Conservation (phyloP, 2,329 filamentous ascomycete species). For the Aureobasidium sp. region DNA sequence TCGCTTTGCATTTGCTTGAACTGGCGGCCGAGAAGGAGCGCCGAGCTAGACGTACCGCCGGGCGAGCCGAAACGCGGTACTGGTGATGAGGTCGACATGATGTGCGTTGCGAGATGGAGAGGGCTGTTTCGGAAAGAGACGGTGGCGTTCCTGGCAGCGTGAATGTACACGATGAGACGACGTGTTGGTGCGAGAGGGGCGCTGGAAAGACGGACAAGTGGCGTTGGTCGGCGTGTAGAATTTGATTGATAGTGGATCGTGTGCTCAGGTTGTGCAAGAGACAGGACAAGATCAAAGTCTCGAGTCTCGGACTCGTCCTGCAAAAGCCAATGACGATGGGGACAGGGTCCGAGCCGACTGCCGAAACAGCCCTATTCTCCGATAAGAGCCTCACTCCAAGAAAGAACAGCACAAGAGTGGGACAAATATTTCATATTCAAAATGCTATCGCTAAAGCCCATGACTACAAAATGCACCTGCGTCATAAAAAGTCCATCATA, state of each 20-base stretch:
- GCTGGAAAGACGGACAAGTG: background rate
- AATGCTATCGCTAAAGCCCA: background rate
- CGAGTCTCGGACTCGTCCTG: background rate
- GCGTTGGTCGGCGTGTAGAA: background rate
- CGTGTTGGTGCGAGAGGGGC: background rate
- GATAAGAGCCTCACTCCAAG: background rate
- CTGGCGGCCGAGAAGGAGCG: conserved; percentile 71
- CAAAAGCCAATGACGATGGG: conserved; percentile 1
- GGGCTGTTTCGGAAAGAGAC: background rate
- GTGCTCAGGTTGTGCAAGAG: background rate
- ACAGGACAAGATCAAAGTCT: background rate
- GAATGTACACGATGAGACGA: background rate
- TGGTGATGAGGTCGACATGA: conserved; percentile 10
- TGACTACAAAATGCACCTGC: background rate
- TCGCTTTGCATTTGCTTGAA: conserved; percentile 90
- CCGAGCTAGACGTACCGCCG: conserved; percentile 47
- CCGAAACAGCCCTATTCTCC: background rate
- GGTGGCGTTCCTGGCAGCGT: background rate
- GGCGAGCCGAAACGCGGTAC: conserved; percentile 10
- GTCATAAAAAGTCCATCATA: background rate
- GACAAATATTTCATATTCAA: background rate
- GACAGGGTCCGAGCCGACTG: conserved; percentile 1
- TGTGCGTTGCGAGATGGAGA: background rate
- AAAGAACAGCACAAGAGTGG: background rate
- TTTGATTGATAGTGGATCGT: background rate